Percentiles rank a stretch among this genome's conserved stretches.
phyloP scores from a whole-genome alignment of 2,329 filamentous ascomycete species.

The Pseudogymnoascus sp. region DNA sequence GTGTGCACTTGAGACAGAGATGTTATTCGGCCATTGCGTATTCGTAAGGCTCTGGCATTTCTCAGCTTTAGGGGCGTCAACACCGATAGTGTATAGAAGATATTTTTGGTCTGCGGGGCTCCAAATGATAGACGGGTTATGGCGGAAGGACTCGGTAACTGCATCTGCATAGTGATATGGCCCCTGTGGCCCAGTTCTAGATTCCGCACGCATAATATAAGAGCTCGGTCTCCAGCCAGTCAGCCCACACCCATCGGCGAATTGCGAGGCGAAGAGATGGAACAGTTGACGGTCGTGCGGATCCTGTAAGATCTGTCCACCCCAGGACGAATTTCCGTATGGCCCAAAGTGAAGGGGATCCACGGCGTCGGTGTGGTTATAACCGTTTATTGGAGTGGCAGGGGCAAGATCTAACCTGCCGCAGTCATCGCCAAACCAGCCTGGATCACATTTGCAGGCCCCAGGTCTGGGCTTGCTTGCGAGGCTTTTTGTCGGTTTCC shows the following conservation, averaged over 20 bases:
- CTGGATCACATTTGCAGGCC: constrained; percentile 29
- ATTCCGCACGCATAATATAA: constrained; percentile 40
- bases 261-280: constrained; percentile 40
- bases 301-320: constrained; percentile 40
- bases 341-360: neutral
- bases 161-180: constrained; percentile 37
- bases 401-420: constrained; percentile 38
- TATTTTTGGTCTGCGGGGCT: constrained; percentile 38
- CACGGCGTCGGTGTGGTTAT: constrained; percentile 35
- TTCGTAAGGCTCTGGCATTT: neutral
- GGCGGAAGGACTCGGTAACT: constrained; percentile 36
- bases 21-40: neutral
- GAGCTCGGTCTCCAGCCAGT: constrained; percentile 41
- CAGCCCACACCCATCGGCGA: constrained; percentile 39
- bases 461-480: constrained; percentile 12
- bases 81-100: constrained; percentile 40
- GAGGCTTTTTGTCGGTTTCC: neutral
- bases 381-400: constrained; percentile 34
- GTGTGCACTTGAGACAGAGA: neutral
- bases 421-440: constrained; percentile 39
- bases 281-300: constrained; percentile 32
- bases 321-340: constrained; percentile 40
- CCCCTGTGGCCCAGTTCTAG: constrained; percentile 35
- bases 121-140: constrained; percentile 40
- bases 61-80: constrained; percentile 28